Evolutionary conservation across 1,139 yeast genomes (phyloP).

Genomic region (Yamadazyma buinensis): DNA sequence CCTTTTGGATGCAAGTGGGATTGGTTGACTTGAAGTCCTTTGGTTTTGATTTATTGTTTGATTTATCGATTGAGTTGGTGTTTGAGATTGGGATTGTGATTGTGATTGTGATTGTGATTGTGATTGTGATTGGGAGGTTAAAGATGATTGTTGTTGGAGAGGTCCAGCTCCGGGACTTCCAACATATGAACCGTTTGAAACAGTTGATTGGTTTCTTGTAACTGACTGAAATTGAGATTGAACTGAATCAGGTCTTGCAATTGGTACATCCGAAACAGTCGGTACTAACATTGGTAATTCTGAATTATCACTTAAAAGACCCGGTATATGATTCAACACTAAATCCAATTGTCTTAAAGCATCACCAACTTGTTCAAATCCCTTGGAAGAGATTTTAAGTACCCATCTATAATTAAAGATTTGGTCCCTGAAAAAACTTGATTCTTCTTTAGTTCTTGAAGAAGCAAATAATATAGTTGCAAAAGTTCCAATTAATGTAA

Average conservation of each 20-base stretch:
- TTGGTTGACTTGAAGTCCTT: slow-evolving; percentile 4
- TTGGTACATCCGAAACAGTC: slow-evolving; percentile 28
- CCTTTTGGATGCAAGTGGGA: slow-evolving; percentile 10
- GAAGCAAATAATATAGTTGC: slow-evolving; percentile 74
- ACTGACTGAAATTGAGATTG: slow-evolving; percentile 8
- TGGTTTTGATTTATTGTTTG: too few species aligned
- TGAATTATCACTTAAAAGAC: slow-evolving; percentile 46
- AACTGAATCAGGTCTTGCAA: slow-evolving; percentile 8
- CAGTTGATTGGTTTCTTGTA: slow-evolving; percentile 4
- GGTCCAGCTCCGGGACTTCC: slow-evolving; percentile 3
- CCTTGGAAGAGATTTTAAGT: slow-evolving; percentile 65
- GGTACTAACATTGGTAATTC: slow-evolving; percentile 41
- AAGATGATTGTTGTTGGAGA: background rate
- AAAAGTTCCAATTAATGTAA: slow-evolving; percentile 81
- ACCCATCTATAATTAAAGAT: slow-evolving; percentile 74
- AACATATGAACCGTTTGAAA: slow-evolving; percentile 6
- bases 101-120: slow-evolving; percentile 1
- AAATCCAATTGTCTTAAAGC: slow-evolving; percentile 68
- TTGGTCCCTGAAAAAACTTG: slow-evolving; percentile 59
- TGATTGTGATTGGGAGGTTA: background rate
- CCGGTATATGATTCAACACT: slow-evolving; percentile 64
- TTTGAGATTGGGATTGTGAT: background rate
- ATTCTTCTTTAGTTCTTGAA: slow-evolving; percentile 56
- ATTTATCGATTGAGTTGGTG: background rate
- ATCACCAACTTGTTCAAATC: slow-evolving; percentile 69